A percentile compares a stretch with the other conserved stretches of the same genome.
phyloP scores from a whole-genome alignment of 2,329 filamentous ascomycete genomes.

The Botrytis porri region DNA sequence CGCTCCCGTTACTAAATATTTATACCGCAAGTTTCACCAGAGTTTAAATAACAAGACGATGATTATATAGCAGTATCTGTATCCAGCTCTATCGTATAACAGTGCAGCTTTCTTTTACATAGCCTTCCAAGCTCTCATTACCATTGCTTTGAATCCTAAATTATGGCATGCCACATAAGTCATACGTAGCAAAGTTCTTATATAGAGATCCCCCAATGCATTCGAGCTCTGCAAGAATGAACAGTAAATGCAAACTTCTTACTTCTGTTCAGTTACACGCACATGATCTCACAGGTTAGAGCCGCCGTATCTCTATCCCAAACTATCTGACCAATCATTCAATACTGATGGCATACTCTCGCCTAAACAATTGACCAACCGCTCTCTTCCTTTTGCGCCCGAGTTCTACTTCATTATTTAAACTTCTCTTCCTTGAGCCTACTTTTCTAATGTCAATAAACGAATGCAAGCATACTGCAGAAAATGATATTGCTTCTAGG shows the following conservation, averaged over 20 bases:
- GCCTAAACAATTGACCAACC: not conserved
- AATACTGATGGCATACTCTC: not conserved
- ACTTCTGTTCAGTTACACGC: not conserved
- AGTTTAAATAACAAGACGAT: fast-evolving
- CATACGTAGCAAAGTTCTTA: not conserved
- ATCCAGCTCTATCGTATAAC: not conserved
- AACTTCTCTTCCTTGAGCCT: not conserved
- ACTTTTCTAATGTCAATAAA: no score
- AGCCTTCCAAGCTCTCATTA: no score
- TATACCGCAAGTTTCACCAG: not conserved
- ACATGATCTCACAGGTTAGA: not conserved
- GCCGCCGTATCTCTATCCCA: no score
- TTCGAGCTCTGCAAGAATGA: fast-evolving
- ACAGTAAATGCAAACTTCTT: not conserved
- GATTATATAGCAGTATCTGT: no score
- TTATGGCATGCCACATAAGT: no score
- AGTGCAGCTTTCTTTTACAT: fast-evolving
- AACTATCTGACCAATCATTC: not conserved
- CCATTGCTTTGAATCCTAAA: no score
- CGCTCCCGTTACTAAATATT: fast-evolving
- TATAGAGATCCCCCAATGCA: fast-evolving
- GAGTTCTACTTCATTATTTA: not conserved
- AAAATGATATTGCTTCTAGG: no score
- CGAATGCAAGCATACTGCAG: no score
- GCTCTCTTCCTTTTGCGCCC: not conserved